Percentiles rank a stretch among this genome's conserved stretches.
These are phyloP conservation scores for Sarocladiaceae sp. DNA, from an alignment of 2,329 filamentous ascomycete genomes.

Conservation along the genomic window DNA sequence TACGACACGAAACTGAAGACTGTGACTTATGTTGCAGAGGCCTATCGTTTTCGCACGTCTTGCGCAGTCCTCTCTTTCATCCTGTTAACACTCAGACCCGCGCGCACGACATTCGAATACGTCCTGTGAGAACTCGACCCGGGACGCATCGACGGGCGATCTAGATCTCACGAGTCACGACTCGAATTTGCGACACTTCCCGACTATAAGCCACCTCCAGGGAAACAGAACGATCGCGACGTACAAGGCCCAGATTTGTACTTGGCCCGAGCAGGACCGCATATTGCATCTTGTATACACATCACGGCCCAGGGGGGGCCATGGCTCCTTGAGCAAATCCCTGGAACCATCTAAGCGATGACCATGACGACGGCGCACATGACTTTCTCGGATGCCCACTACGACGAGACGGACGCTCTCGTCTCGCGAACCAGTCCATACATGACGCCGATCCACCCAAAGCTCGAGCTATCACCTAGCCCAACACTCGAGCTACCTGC, in stretches of 20 bases:
- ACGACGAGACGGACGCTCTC: constrained; percentile 9
- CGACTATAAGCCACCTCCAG: too few relatives aligned
- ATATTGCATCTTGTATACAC: not conserved
- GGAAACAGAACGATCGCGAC: not conserved
- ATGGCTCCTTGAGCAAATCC: constrained; percentile 9
- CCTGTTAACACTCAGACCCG: too few relatives aligned
- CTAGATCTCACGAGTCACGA: too few relatives aligned
- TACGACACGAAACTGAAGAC: too few relatives aligned
- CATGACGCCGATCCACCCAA: constrained; percentile 18
- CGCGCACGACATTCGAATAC: too few relatives aligned
- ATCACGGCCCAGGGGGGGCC: constrained; percentile 10
- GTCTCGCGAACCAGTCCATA: constrained; percentile 10
- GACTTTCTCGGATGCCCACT: constrained; percentile 1
- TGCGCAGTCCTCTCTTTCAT: too few relatives aligned
- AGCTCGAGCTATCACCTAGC: constrained; percentile 33
- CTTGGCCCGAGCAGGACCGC: not conserved
- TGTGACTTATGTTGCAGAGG: too few relatives aligned
- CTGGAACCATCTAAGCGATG: constrained; percentile 1
- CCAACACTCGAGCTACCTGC: constrained; percentile 17
- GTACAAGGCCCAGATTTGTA: not conserved
- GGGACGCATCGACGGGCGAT: too few relatives aligned
- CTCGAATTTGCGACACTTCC: too few relatives aligned
- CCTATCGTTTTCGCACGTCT: too few relatives aligned
- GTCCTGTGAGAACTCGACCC: too few relatives aligned
- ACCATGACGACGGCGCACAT: constrained; percentile 7